Evolutionary conservation across 495 filamentous ascomycete genomes (phyloP), one percentile per base, ranked within the genome.

Genomic region (Penicillium steckii): DNA sequence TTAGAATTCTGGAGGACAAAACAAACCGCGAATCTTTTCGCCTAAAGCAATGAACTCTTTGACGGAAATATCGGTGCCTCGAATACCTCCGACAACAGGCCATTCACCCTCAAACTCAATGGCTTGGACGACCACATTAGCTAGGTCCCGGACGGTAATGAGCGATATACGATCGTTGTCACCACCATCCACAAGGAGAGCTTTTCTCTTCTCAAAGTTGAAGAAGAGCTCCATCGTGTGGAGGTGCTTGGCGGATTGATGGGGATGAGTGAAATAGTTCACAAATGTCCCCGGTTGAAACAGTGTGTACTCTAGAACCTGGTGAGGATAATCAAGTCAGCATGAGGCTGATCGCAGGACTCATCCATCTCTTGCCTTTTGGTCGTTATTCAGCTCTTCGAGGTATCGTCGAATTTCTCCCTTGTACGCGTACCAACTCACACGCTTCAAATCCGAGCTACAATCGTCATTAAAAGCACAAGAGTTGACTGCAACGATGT

Each of bases 261-360:
- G 61, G 0, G 83, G 81, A 24, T 51, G 52, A 12, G 79, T 74
- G 0, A 84, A 53, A 53, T 84, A 85, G 58, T 85, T 61, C 0
- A 77, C 22, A 60, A 85, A 80, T 1, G 80, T 17, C 3, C 82
- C 84, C 0, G 77, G 76, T 30, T 81, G 77, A 54, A 85, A 85
- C 2, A 84, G 62, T 3, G 62, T 71, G 60, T 85, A 86, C 50
- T 84, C 78, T 22, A 85, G 74, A 32, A 82, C 67, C 80, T 81
- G 40, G 10, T 32, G 15, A 45, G 9, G 5, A 29, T 27, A 24
- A 60, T 26, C 45, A 49, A 27, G 46, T 27, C 33, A 53, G 21
- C 8, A 32, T 21, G 4, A 23, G 17, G 18, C 30, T 18, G 9
- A 33, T 17, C 13, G 18, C 15, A 46, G 35, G n/a, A 23, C 17